Percentiles rank a stretch among this genome's conserved stretches.
Conservation (phyloP, 2,329 filamentous ascomycete genomes). For the Penicillium sp. region DNA sequence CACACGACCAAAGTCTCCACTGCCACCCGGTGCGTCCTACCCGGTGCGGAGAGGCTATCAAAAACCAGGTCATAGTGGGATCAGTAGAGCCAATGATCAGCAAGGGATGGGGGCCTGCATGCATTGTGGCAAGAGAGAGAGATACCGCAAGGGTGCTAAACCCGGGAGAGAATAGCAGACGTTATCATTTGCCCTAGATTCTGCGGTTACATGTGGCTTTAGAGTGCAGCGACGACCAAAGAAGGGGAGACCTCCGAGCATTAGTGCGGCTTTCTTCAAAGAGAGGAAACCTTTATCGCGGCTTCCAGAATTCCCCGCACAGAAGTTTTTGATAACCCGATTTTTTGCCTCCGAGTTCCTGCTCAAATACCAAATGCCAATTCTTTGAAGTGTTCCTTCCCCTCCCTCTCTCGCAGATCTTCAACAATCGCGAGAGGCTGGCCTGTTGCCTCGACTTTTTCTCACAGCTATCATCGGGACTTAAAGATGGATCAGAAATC, state of each 20-base stretch:
- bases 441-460: background rate
- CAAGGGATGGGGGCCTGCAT: background rate
- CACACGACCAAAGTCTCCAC: background rate
- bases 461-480: background rate
- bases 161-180: constrained; percentile 6
- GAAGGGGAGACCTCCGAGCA: constrained; percentile 1
- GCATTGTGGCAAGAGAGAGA: constrained; percentile 8
- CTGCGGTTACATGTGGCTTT: constrained; percentile 16
- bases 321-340: constrained; percentile 8
- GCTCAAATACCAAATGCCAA: background rate
- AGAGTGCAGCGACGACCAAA: background rate
- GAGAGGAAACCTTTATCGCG: constrained; percentile 10
- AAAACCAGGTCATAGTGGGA: background rate
- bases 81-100: background rate
- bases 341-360: background rate
- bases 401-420: background rate
- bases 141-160: background rate
- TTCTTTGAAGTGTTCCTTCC: background rate
- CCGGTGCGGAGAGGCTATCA: background rate
- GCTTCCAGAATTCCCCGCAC: constrained; percentile 12
- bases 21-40: background rate
- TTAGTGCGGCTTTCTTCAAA: background rate
- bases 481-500: constrained; percentile 4
- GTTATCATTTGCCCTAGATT: constrained; percentile 7
- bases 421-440: background rate